Evolutionary conservation across 2,329 filamentous ascomycete species (phyloP), one percentile per base, ranked within the genome.

Genomic region (Dactylella cylindrospora): DNA sequence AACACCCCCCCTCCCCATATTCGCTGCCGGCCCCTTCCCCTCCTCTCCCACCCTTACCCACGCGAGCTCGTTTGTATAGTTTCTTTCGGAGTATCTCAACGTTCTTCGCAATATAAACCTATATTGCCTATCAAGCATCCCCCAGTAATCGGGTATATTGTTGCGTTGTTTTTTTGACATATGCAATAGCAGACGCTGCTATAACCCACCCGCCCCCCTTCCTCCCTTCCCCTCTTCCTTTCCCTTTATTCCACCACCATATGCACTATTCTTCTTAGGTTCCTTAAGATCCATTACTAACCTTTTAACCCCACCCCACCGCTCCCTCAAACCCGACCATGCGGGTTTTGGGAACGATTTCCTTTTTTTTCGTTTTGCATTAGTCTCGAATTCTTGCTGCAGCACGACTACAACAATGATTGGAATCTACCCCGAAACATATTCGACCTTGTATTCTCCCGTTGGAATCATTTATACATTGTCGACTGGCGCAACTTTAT

Each of bases 91-190:
- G 32, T 61, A 61, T 61, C 55, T 61, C 55, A 52, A 53, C 46
- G 55, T 52, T 52, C 53, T 13, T 49, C 43, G 40, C 5, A 9
- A 13, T 19, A 15, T 38, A 6, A 19, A 40, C 33, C 26, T 47
- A 61, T 61, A 61, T 61, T 53, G 43, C 38, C 55, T 23, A 26
- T 46, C 47, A 57, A 49, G 52, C 55, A 33, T 53, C 40, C 33
- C 25, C 55, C 47, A 28, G 50, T 47, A 53, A 53, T 61, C 55
- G 55, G 55, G 41, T 61, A 61, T 53, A 61, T 61, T 61, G 55
- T 61, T 61, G 55, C 55, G 55, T 61, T 61, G 55, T 61, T 61
- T 61, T 61, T 50, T 53, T 47, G 41, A 53, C 55, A 28, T 40
- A 44, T 61, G 55, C 55, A 61, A 61, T 53, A 61, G 49, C 53